Evolutionary conservation across 1,284 basidiomycete species (phyloP), one percentile per base, ranked within the genome.

Genomic region (Ustilago loliicola): DNA sequence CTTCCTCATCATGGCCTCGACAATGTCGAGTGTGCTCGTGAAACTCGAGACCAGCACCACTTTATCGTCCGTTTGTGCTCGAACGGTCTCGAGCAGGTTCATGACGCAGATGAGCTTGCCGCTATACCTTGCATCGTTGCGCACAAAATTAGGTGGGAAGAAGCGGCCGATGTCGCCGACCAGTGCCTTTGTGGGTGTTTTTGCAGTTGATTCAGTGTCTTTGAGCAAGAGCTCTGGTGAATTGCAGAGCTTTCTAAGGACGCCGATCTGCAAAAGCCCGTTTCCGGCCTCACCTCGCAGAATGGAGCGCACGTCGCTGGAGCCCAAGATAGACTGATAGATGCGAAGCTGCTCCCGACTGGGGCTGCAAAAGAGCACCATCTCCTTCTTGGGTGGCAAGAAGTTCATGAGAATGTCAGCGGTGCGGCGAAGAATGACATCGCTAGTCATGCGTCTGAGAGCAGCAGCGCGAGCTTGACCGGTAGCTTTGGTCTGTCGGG

Each of bases 381-480:
- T 87, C 91, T 80, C 80, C 94, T 94, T 68, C 88, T 97, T 98
- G 0, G 96, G 94, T 15, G 96, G 96, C 15, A 99, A 88, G 81
- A 93, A 94, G 69, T 92, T 91, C 74, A 91, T 90, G 64, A 99
- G 88, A 42, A 98, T 57, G 93, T 84, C 81, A 45, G 84, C 82
- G 4, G 84, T 95, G 71, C 97, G 90, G 30, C 97, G 91, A 8
- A 99, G 88, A 11, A 99, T 94, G 86, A 98, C 97, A 79, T 93
- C 92, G 77, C 91, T 91, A 15, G 93, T 91, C 32, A 96, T 90
- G 8, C 90, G 88, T n/a, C 90, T 89, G 21, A 99, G 89, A n/a
- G 74, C 72, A 36, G 55, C 53, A 45, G 57, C 70, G 11, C 80
- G 73, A 17, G 90, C 91, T 83, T 91, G 89, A 8, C 96, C 96